Percentiles rank a stretch among this genome's conserved stretches.
Conservation (phyloP, 352 stramenopile genomes). For the Phytophthora kernoviae region DNA sequence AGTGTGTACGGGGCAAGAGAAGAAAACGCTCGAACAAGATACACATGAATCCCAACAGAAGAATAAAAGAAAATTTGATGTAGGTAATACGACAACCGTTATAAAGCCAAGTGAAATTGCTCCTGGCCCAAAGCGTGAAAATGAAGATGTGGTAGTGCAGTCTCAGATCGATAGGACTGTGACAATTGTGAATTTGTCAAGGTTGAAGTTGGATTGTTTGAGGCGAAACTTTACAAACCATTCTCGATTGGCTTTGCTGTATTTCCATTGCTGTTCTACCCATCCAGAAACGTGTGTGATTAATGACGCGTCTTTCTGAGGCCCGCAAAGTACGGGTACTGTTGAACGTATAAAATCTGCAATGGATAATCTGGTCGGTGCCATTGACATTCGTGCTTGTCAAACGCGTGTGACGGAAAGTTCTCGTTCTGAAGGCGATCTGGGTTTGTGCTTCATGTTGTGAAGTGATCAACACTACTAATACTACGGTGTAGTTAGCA, state of each 20-base stretch:
- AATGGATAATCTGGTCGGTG: slow-evolving; percentile 1
- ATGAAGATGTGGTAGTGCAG: too few relatives aligned
- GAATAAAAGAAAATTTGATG: too few relatives aligned
- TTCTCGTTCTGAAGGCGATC: not conserved
- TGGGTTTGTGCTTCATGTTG: slow-evolving; percentile 10
- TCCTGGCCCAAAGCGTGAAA: too few relatives aligned
- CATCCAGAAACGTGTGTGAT: not conserved
- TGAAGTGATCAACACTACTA: slow-evolving; percentile 10
- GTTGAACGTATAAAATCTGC: not conserved
- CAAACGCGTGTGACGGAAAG: not conserved
- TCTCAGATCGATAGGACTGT: too few relatives aligned
- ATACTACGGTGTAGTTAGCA: not conserved
- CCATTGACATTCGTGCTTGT: not conserved
- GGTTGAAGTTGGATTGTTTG: not conserved
- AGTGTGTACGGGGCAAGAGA: too few relatives aligned
- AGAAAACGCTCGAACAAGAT: too few relatives aligned
- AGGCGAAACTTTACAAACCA: slow-evolving; percentile 3
- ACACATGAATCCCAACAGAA: too few relatives aligned
- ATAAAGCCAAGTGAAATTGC: too few relatives aligned
- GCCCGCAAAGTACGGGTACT: not conserved
- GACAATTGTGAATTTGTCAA: not conserved
- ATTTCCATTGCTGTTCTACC: slow-evolving; percentile 13
- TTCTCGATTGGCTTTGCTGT: slow-evolving; percentile 1
- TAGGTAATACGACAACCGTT: too few relatives aligned
- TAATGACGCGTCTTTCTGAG: slow-evolving; percentile 1